These are phyloP conservation scores for Didymella lethalis DNA, from an alignment of 2,329 filamentous ascomycete genomes.

Conservation along the genomic window DNA sequence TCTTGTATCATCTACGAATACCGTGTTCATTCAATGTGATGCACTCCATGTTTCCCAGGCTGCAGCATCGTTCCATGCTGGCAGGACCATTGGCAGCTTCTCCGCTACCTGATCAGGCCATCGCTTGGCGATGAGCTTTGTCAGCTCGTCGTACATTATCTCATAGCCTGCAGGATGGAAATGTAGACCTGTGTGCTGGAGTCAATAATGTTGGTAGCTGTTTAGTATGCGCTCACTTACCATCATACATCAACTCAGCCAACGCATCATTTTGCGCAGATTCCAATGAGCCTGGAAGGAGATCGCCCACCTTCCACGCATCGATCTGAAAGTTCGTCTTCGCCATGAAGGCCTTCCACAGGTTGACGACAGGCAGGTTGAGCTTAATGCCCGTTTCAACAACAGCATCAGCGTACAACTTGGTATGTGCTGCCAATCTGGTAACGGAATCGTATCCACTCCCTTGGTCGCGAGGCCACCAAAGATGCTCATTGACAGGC, in stretches of 20 bases:
- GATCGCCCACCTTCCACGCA: conserved; percentile 53
- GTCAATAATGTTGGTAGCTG: conserved; percentile 17
- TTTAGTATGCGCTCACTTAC: conserved; percentile 47
- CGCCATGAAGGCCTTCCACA: conserved; percentile 81
- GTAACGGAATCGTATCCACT: conserved; percentile 49
- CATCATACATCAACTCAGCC: conserved; percentile 63
- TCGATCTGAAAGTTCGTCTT: conserved; percentile 60
- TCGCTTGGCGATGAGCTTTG: conserved; percentile 58
- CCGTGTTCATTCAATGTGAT: neutral
- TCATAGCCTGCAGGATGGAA: conserved; percentile 64
- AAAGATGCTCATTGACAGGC: conserved; percentile 79
- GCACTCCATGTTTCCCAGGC: conserved; percentile 39
- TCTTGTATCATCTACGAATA: neutral
- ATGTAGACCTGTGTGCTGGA: conserved; percentile 61
- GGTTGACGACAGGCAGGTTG: conserved; percentile 72
- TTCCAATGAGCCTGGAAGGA: conserved; percentile 65
- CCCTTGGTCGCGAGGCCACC: conserved; percentile 58
- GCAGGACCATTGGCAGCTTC: conserved; percentile 61
- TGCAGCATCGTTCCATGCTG: conserved; percentile 59
- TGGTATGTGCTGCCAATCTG: conserved; percentile 68
- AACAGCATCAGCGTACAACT: conserved; percentile 70
- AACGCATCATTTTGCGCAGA: conserved; percentile 65
- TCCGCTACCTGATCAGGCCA: conserved; percentile 66
- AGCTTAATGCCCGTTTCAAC: conserved; percentile 66
- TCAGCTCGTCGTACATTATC: conserved; percentile 63